A percentile compares a stretch with the other conserved stretches of the same genome.
Evolutionary conservation across 192 early-diverging fungal genomes (phyloP).

Genomic region (Rhizophagus sp.): DNA sequence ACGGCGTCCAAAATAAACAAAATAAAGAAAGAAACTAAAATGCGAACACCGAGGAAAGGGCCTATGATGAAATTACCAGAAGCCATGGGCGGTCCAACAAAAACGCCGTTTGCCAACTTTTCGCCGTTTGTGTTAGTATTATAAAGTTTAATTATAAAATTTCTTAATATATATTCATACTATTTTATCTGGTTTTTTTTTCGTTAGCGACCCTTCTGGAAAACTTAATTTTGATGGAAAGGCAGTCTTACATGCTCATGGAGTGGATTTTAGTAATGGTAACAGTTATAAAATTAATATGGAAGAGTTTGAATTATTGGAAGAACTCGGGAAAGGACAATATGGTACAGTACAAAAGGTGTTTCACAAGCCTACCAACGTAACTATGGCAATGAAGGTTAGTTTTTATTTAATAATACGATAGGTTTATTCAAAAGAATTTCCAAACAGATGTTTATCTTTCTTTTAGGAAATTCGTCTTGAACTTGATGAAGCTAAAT

Average conservation of each 20-base stretch:
- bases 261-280: constrained; percentile 90
- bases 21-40: neutral
- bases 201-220: constrained; percentile 72
- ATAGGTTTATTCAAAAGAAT: neutral
- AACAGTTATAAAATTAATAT: constrained; percentile 87
- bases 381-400: constrained; percentile 86
- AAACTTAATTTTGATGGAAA: constrained; percentile 92
- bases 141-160: neutral
- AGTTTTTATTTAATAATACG: neutral
- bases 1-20: neutral
- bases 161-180: neutral
- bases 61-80: neutral
- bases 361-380: constrained; percentile 81
- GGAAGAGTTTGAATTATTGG: constrained; percentile 74
- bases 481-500: constrained; percentile 83
- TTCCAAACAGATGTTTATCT: constrained; percentile 5
- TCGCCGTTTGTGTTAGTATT: constrained; percentile 63
- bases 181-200: constrained; percentile 7
- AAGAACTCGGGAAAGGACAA: constrained; percentile 89
- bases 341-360: constrained; percentile 94
- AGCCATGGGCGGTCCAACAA: neutral
- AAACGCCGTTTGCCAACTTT: constrained; percentile 68
- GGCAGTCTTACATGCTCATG: constrained; percentile 85
- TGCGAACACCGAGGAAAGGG: neutral
- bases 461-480: constrained; percentile 79